Conservation (phyloP, 768 basidiomycete genomes). For the Suillus cothurnatus region DNA sequence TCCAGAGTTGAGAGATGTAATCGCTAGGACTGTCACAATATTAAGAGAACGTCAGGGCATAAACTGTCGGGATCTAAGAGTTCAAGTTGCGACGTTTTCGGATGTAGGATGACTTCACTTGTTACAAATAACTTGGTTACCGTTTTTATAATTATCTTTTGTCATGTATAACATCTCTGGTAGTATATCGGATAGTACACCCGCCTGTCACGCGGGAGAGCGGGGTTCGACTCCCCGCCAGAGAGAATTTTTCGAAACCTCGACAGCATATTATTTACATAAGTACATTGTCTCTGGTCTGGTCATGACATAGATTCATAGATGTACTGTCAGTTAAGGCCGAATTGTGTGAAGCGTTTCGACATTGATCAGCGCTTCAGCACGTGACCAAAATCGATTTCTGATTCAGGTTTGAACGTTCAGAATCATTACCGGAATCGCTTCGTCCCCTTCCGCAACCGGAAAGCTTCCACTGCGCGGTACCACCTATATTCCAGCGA, state of each 20-base stretch:
- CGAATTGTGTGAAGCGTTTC: too few relatives aligned
- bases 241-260: constrained; percentile 24
- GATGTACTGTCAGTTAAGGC: too few relatives aligned
- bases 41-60: background rate
- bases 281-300: too few relatives aligned
- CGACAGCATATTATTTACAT: too few relatives aligned
- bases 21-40: background rate
- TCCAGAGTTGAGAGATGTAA: background rate
- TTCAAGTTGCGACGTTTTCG: background rate
- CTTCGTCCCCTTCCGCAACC: background rate
- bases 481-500: background rate
- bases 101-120: background rate
- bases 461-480: background rate
- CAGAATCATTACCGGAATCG: background rate
- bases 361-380: too few relatives aligned
- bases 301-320: too few relatives aligned
- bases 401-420: too few relatives aligned
- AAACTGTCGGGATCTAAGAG: background rate
- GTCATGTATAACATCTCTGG: constrained; percentile 12
- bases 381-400: too few relatives aligned
- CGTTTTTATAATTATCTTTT: background rate
- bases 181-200: constrained; percentile 44
- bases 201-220: constrained; percentile 35
- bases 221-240: constrained; percentile 39
- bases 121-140: background rate